These are phyloP conservation scores for Fusarium sp. DNA, from an alignment of 2,329 filamentous ascomycete genomes.

Conservation along the genomic window DNA sequence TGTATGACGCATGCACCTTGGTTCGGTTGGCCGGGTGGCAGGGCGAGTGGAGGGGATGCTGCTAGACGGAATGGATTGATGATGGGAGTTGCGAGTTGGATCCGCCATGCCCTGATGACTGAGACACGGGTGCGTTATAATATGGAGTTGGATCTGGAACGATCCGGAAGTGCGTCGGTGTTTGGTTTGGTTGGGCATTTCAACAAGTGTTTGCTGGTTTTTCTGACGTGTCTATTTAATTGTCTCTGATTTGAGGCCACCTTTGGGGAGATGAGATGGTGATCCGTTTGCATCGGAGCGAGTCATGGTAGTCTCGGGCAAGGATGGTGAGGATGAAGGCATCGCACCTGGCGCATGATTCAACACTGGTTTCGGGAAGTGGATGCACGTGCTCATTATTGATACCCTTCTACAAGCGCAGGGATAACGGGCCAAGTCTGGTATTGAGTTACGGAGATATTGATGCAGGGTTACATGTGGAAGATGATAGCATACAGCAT, in stretches of 20 bases:
- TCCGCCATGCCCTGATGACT: conserved; percentile 22
- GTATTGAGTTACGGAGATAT: neutral
- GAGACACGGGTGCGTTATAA: conserved; percentile 27
- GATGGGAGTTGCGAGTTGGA: conserved; percentile 37
- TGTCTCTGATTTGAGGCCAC: conserved; percentile 41
- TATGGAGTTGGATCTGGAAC: conserved; percentile 40
- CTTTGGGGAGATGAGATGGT: conserved; percentile 1
- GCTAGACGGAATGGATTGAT: conserved; percentile 16
- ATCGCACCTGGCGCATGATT: conserved; percentile 1
- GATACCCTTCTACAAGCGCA: conserved; percentile 28
- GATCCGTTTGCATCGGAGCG: neutral
- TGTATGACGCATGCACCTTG: conserved; percentile 37
- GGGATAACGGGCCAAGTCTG: conserved; percentile 23
- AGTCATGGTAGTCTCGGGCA: neutral
- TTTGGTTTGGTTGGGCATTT: conserved; percentile 41
- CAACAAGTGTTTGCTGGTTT: conserved; percentile 33
- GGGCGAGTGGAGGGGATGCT: conserved; percentile 12
- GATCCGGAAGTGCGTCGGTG: conserved; percentile 40
- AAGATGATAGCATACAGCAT: conserved; percentile 24
- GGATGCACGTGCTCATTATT: conserved; percentile 9
- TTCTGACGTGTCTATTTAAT: conserved; percentile 33
- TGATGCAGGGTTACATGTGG: conserved; percentile 15
- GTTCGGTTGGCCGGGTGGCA: conserved; percentile 22
- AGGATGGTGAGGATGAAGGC: neutral
- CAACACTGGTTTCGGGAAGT: conserved; percentile 2